Conservation (phyloP, 768 basidiomycete species). For the Agaricus sinodeliciosus region DNA sequence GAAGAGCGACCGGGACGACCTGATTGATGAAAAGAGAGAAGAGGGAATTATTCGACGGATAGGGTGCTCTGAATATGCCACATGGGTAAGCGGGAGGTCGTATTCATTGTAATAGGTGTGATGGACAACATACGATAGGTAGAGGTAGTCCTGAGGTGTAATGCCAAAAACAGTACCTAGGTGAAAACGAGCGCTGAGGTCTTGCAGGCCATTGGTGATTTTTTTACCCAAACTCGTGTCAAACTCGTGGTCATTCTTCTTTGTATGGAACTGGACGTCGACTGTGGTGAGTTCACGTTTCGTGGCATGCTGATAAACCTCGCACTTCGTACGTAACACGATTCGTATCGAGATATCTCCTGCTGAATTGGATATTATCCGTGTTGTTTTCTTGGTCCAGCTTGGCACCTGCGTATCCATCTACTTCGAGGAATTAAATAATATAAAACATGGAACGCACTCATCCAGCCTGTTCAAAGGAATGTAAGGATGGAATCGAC, state of each 20-base stretch:
- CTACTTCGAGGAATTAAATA: neutral
- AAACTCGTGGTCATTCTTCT: slow-evolving; percentile 42
- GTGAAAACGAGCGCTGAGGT: slow-evolving; percentile 53
- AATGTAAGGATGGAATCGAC: neutral
- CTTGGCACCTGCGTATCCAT: slow-evolving; percentile 34
- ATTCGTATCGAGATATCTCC: slow-evolving; percentile 78
- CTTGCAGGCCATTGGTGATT: slow-evolving; percentile 50
- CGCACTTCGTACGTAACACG: slow-evolving; percentile 67
- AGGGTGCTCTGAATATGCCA: slow-evolving; percentile 41
- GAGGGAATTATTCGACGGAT: slow-evolving; percentile 52
- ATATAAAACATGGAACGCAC: slow-evolving; percentile 27
- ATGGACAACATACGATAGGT: slow-evolving; percentile 40
- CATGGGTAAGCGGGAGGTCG: neutral
- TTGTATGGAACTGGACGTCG: slow-evolving; percentile 54
- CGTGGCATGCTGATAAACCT: neutral
- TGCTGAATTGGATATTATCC: slow-evolving; percentile 52
- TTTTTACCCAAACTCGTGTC: slow-evolving; percentile 48
- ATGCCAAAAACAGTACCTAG: slow-evolving; percentile 59
- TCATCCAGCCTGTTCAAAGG: slow-evolving; percentile 49
- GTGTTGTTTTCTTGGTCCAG: slow-evolving; percentile 32
- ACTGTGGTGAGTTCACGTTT: neutral
- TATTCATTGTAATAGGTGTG: neutral
- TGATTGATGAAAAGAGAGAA: slow-evolving; percentile 52
- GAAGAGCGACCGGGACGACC: slow-evolving; percentile 50
- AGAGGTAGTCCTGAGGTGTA: slow-evolving; percentile 71